Conservation (phyloP, 768 basidiomycete genomes). For the Lentinula sp. region DNA sequence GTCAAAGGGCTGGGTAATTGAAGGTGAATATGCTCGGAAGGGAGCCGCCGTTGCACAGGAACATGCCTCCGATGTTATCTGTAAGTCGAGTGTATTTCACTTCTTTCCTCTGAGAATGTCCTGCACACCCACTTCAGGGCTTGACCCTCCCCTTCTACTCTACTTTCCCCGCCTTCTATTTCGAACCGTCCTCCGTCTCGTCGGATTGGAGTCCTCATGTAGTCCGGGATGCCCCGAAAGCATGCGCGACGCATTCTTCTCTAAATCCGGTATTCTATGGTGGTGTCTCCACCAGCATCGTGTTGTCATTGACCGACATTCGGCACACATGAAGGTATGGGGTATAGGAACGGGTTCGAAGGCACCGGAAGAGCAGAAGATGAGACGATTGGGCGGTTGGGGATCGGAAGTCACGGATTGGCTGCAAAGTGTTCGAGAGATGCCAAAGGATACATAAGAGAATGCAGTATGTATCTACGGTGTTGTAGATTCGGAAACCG, state of each 20-base stretch:
- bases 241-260: constrained; percentile 36
- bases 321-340: constrained; percentile 22
- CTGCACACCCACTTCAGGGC: constrained; percentile 35
- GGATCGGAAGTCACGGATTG: constrained; percentile 35
- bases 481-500: too few species aligned
- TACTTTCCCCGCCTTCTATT: constrained; percentile 56
- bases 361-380: constrained; percentile 23
- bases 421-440: constrained; percentile 27
- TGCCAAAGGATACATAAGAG: constrained; percentile 14
- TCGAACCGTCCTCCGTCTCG: constrained; percentile 46
- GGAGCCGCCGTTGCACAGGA: constrained; percentile 28
- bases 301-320: constrained; percentile 17
- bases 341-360: constrained; percentile 25
- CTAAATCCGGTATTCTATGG: constrained; percentile 42
- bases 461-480: background rate
- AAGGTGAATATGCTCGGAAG: constrained; percentile 35
- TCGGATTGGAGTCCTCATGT: constrained; percentile 30
- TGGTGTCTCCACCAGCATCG: constrained; percentile 43
- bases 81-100: constrained; percentile 24
- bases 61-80: constrained; percentile 45
- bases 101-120: background rate
- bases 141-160: constrained; percentile 55
- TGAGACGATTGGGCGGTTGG: constrained; percentile 50
- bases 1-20: constrained; percentile 45
- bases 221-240: constrained; percentile 44